These are phyloP conservation scores for Stellera chamaejasme DNA, from an alignment of 345 rosid species.

Conservation along the genomic window DNA sequence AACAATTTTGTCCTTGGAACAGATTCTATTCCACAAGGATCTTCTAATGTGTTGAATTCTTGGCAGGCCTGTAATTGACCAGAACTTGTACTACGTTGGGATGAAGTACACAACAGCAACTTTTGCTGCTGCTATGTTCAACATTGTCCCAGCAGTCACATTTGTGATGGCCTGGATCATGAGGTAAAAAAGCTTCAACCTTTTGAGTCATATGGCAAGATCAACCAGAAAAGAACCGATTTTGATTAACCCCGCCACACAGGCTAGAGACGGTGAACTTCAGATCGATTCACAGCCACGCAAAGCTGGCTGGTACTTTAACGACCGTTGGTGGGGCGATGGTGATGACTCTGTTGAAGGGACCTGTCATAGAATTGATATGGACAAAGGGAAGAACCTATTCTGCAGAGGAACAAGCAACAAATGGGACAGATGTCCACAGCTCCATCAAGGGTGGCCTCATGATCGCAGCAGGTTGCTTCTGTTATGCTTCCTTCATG, in stretches of 20 bases:
- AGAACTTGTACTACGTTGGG: slow-evolving; percentile 56
- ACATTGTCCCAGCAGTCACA: slow-evolving; percentile 71
- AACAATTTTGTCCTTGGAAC: background rate
- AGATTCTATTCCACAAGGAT: background rate
- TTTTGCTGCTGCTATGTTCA: slow-evolving; percentile 65
- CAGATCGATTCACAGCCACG: slow-evolving; percentile 23
- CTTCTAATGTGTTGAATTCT: too few species aligned
- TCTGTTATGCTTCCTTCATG: slow-evolving; percentile 71
- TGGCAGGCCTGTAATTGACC: slow-evolving; percentile 70
- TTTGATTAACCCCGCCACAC: background rate
- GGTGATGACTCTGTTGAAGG: slow-evolving; percentile 51
- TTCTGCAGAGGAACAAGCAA: slow-evolving; percentile 18
- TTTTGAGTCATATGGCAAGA: too few species aligned
- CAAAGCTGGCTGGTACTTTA: slow-evolving; percentile 34
- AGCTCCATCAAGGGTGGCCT: slow-evolving; percentile 57
- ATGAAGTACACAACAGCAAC: slow-evolving; percentile 80
- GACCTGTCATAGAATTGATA: slow-evolving; percentile 18
- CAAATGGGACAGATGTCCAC: slow-evolving; percentile 35
- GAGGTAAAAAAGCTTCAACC: slow-evolving; percentile 14
- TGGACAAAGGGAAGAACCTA: background rate
- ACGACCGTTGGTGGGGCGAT: slow-evolving; percentile 39
- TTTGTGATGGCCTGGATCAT: slow-evolving; percentile 56
- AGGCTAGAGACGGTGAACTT: slow-evolving; percentile 40
- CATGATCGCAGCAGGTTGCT: slow-evolving; percentile 53
- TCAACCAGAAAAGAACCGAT: too few species aligned